These are phyloP conservation scores for Suillus bovinus DNA, from an alignment of 768 basidiomycete species.

Conservation along the genomic window DNA sequence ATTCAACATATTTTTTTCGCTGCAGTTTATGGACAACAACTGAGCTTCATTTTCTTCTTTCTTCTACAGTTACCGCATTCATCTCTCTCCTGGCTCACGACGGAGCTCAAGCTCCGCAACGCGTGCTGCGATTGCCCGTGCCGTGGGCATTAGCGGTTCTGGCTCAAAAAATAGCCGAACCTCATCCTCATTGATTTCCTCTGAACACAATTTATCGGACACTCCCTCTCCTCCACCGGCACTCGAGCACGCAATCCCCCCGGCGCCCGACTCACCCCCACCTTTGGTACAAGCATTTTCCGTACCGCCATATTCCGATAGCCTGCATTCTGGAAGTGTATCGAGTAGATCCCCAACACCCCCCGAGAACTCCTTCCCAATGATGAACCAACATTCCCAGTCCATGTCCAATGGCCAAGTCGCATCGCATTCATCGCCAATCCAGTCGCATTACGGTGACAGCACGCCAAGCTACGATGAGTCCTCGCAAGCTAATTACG, in stretches of 20 bases:
- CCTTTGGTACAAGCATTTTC: constrained; percentile 48
- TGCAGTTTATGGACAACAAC: constrained; percentile 4
- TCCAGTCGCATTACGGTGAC: constrained; percentile 31
- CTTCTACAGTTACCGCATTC: constrained; percentile 68
- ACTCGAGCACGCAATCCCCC: constrained; percentile 43
- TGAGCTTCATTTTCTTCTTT: constrained; percentile 16
- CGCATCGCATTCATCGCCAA: constrained; percentile 29
- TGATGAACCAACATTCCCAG: constrained; percentile 35
- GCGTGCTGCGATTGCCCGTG: constrained; percentile 56
- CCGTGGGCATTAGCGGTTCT: constrained; percentile 28
- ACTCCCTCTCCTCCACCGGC: constrained; percentile 41
- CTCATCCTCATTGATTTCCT: constrained; percentile 23
- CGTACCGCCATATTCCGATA: constrained; percentile 23
- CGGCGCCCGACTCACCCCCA: constrained; percentile 58
- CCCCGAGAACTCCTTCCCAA: constrained; percentile 43
- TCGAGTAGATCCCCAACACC: constrained; percentile 48
- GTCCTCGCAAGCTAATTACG: constrained; percentile 35
- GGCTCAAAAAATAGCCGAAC: constrained; percentile 25
- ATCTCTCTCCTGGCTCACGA: constrained; percentile 77
- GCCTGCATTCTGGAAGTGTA: constrained; percentile 34
- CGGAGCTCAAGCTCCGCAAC: constrained; percentile 56
- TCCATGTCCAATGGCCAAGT: constrained; percentile 38
- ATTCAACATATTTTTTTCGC: constrained; percentile 15
- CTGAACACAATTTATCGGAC: constrained; percentile 27
- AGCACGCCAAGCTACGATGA: constrained; percentile 32